Base-by-base conservation (phyloP, 352 stramenopile genomes). In the Stramenopiles sp. region DNA sequence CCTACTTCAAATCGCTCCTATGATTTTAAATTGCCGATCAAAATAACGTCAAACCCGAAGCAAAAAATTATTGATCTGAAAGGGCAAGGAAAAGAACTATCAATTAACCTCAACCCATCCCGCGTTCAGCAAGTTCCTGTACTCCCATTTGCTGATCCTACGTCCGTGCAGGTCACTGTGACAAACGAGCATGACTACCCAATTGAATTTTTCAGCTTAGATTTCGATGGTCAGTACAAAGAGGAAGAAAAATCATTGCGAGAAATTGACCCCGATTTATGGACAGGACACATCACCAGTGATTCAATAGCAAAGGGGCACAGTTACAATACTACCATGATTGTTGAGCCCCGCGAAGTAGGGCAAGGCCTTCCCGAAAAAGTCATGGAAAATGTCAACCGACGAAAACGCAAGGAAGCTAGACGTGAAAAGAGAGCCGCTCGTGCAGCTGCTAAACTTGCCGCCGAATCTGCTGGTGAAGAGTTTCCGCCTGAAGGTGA, bases 141-240 rank as follows among this genome's bases (percentile, higher is more conserved):
- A 4, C 79, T 97, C 32, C 91, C 91, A 34, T 92, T 83, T 34
- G 63, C 31, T 1, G 53, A 48, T 4, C 78, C 82, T 0, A 78
- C 77, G 2, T 74, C 80, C 0, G 75, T 80, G 4, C 78, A 89
- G 49, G 83, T 96, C 1, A 84, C 86, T 18, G 86, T 97, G 68
- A 77, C 77, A 0, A 97, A 97, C 77, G 84, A 92, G 35, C 90
- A 86, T 1, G 84, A 94, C 32, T 92, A 91, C 43, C 74, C 84
- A 0, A 81, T 97, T 1, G 91, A 97, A 77, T 85, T 97, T 2
- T 95, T 91, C 73, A 93, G 86, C 3, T 74, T 94, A 4, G 89
- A 95, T 73, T 94, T 94, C 80, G 89, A 95, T 73, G 34, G 1
- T 4, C 49, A 80, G 0, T 94, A 93, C 79, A 82, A 86, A 1